Conservation (phyloP, 306 rosid genomes). For the Casuarina glauca region DNA sequence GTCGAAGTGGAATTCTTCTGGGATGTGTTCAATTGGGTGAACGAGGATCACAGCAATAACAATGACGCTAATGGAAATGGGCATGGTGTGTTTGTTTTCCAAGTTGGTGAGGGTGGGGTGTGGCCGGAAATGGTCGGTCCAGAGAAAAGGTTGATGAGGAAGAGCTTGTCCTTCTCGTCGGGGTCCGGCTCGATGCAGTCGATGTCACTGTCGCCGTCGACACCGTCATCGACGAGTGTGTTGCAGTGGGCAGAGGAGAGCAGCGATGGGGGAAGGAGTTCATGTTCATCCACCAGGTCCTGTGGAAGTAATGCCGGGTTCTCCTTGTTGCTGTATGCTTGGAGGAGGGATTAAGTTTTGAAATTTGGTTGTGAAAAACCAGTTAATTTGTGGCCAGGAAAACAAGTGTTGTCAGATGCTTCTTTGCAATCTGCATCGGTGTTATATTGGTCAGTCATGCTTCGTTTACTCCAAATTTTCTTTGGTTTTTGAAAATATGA, state of each 20-base stretch:
- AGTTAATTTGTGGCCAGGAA: background rate
- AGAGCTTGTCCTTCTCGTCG: conserved; percentile 39
- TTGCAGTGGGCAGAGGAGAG: conserved; percentile 89
- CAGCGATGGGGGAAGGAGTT: conserved; percentile 77
- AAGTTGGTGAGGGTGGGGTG: conserved; percentile 68
- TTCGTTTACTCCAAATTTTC: background rate
- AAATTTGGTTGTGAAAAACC: background rate
- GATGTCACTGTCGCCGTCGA: conserved; percentile 26
- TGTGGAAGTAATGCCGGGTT: conserved; percentile 64
- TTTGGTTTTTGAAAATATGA: no score
- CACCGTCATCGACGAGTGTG: conserved; percentile 54
- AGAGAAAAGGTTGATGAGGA: conserved; percentile 68
- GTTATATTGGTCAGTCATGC: background rate
- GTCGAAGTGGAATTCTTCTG: conserved; percentile 75
- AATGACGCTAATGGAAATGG: conserved; percentile 34
- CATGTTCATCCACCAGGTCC: conserved; percentile 66
- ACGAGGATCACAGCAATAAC: conserved; percentile 17
- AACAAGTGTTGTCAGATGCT: background rate
- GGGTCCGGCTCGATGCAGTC: conserved; percentile 32
- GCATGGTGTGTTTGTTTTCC: conserved; percentile 71
- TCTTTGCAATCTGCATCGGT: background rate
- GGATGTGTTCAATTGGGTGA: conserved; percentile 80
- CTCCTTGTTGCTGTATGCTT: conserved; percentile 74
- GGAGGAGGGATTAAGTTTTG: conserved; percentile 53
- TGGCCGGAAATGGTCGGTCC: conserved; percentile 82